phyloP scores from a whole-genome alignment of 2,329 filamentous ascomycete species.

The Camptophora hylomeconis region DNA sequence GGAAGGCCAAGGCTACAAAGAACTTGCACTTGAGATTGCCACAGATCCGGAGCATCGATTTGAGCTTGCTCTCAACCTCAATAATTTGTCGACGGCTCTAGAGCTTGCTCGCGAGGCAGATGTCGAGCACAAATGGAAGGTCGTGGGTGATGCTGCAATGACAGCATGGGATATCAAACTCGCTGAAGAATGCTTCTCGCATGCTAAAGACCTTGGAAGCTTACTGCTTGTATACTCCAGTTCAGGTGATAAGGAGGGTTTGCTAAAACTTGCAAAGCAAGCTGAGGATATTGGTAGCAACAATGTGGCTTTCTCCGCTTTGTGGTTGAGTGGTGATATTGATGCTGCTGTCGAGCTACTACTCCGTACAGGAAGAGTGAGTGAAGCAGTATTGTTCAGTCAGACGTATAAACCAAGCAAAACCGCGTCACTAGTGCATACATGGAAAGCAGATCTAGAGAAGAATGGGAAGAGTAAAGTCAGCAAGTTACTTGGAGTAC shows the following conservation, averaged over 20 bases:
- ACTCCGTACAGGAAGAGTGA: slow-evolving; percentile 60
- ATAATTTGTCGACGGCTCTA: slow-evolving; percentile 72
- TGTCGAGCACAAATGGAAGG: slow-evolving; percentile 97
- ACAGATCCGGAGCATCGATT: slow-evolving; percentile 95
- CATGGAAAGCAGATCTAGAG: slow-evolving; percentile 77
- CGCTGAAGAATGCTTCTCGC: slow-evolving; percentile 83
- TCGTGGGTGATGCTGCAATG: slow-evolving; percentile 82
- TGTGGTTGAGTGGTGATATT: slow-evolving; percentile 77
- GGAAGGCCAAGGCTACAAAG: slow-evolving; percentile 93
- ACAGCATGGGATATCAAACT: slow-evolving; percentile 74
- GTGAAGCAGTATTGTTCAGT: slow-evolving; percentile 81
- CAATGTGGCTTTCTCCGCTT: slow-evolving; percentile 83
- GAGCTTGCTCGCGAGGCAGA: slow-evolving; percentile 72
- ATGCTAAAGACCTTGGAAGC: slow-evolving; percentile 82
- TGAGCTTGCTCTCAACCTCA: slow-evolving; percentile 72
- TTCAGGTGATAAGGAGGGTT: slow-evolving; percentile 63
- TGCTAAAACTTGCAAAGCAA: slow-evolving; percentile 58
- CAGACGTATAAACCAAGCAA: slow-evolving; percentile 90
- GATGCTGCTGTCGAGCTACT: slow-evolving; percentile 71
- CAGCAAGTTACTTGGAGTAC: slow-evolving; percentile 67
- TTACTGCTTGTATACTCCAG: slow-evolving; percentile 79
- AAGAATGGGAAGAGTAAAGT: slow-evolving; percentile 77
- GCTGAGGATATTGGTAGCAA: slow-evolving; percentile 67
- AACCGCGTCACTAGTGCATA: slow-evolving; percentile 51
- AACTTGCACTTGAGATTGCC: slow-evolving; percentile 84